phyloP scores from a whole-genome alignment of 1,139 yeast species.

The Candida frijolesensis region DNA sequence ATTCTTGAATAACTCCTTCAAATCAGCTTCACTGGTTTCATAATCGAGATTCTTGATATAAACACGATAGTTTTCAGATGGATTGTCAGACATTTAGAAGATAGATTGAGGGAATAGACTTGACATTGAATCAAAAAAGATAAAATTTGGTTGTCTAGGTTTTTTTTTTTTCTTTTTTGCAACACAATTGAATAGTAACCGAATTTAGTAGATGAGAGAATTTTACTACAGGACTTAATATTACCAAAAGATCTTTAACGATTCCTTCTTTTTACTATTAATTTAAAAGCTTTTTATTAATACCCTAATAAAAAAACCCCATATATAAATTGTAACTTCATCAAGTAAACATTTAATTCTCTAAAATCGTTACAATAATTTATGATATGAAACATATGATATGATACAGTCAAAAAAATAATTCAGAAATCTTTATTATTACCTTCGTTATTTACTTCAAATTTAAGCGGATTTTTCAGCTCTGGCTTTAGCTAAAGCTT shows the following conservation, averaged over 20 bases:
- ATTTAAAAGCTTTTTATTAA: constrained; percentile 14
- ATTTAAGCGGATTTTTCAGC: constrained; percentile 42
- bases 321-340: constrained; percentile 13
- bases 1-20: constrained; percentile 68
- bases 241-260: background rate
- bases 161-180: background rate
- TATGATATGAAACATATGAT: constrained; percentile 2
- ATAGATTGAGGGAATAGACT: background rate
- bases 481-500: constrained; percentile 83
- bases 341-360: background rate
- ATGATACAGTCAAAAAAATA: constrained; percentile 10
- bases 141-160: background rate
- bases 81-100: background rate
- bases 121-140: background rate
- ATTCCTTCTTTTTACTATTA: background rate
- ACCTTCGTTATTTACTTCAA: too few species aligned
- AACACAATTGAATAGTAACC: background rate
- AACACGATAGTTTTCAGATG: constrained; percentile 35
- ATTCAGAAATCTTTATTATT: background rate
- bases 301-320: constrained; percentile 18
- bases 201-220: background rate
- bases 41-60: constrained; percentile 86
- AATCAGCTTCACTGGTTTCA: constrained; percentile 72
- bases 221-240: too few species aligned
- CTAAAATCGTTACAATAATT: constrained; percentile 20